Percentiles rank a stretch among this genome's conserved stretches.
Conservation (phyloP, 2,329 filamentous ascomycete genomes). For the Sporothrix variecibatus region DNA sequence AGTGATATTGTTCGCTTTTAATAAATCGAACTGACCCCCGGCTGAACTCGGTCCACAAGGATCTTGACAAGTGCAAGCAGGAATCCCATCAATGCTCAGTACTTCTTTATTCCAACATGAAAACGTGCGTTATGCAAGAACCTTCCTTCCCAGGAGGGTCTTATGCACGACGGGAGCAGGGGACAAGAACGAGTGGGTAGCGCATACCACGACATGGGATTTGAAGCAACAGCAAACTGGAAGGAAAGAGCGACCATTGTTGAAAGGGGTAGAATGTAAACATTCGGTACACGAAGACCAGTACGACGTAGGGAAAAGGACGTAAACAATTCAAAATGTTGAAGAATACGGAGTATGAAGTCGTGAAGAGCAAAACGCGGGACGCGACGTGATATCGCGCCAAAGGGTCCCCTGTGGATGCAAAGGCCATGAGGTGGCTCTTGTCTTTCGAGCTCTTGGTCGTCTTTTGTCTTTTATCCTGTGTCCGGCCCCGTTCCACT, state of each 20-base stretch:
- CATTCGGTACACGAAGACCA: not conserved
- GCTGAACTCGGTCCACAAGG: not conserved
- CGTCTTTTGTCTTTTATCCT: not conserved
- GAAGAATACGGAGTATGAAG: not conserved
- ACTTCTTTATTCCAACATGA: not conserved
- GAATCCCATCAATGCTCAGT: not conserved
- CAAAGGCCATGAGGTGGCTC: conserved; percentile 5
- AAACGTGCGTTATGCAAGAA: conserved; percentile 16
- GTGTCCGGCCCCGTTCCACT: not conserved
- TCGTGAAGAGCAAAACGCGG: not conserved
- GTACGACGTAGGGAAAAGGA: not conserved
- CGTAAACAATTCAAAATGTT: not conserved
- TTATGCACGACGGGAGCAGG: conserved; percentile 3
- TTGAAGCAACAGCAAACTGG: not conserved
- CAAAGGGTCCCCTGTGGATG: not conserved
- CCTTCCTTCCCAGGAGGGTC: not conserved
- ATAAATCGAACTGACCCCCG: not conserved
- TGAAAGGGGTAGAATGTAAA: not conserved
- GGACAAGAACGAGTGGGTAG: not conserved
- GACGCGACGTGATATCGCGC: conserved; percentile 3
- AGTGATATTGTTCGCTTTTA: not conserved
- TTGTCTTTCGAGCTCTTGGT: not conserved
- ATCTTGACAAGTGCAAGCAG: not conserved
- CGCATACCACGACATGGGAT: not conserved
- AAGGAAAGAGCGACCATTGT: not conserved